Conservation (phyloP, 2,329 filamentous ascomycete genomes). For the Emergomyces orientalis region DNA sequence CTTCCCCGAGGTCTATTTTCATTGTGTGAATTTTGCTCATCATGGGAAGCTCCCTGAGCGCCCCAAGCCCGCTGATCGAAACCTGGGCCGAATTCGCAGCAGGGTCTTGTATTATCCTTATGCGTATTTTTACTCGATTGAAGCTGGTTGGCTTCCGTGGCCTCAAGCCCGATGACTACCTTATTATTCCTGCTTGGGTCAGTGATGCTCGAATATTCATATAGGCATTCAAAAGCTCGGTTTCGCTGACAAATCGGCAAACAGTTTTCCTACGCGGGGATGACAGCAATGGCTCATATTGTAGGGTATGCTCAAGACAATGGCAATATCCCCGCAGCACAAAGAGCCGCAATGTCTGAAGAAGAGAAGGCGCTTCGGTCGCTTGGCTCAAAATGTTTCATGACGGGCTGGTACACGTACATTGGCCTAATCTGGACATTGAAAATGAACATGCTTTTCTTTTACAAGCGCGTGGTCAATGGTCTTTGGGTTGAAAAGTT, state of each 20-base stretch:
- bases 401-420: conserved; percentile 29
- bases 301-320: conserved; percentile 23
- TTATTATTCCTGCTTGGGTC: conserved; percentile 26
- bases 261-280: conserved; percentile 15
- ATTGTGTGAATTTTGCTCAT: background rate
- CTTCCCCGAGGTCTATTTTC: background rate
- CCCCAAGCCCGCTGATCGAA: conserved; percentile 18
- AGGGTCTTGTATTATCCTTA: conserved; percentile 25
- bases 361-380: conserved; percentile 24
- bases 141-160: conserved; percentile 27
- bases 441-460: conserved; percentile 37
- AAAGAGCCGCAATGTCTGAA: conserved; percentile 25
- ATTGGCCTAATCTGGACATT: conserved; percentile 32
- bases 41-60: background rate
- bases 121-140: conserved; percentile 27
- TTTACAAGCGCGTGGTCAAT: conserved; percentile 31
- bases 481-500: conserved; percentile 30
- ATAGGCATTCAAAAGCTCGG: background rate
- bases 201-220: conserved; percentile 4
- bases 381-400: conserved; percentile 30
- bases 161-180: conserved; percentile 29
- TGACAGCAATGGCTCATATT: conserved; percentile 20
- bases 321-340: conserved; percentile 25
- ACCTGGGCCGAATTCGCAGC: conserved; percentile 32
- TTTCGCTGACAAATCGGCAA: background rate